These are phyloP conservation scores for Limnanthes douglasii DNA, from an alignment of 345 rosid genomes.

Conservation along the genomic window DNA sequence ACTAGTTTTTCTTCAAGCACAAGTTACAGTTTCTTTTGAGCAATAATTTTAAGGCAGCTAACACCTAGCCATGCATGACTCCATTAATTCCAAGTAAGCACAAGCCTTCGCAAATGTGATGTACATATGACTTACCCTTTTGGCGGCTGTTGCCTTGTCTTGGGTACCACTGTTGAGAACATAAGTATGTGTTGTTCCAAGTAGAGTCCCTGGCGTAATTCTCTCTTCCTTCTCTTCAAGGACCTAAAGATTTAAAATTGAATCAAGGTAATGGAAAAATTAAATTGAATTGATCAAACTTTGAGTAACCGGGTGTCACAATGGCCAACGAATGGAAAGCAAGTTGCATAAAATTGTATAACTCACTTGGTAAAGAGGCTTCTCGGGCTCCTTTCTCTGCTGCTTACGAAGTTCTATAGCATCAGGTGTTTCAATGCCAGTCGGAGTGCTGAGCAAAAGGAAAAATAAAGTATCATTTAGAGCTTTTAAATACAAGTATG, in stretches of 20 bases:
- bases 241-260: conserved; percentile 23
- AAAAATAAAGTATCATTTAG: background rate
- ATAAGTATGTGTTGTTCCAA: conserved; percentile 90
- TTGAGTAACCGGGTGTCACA: no score
- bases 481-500: no score
- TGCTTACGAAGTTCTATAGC: conserved; percentile 99
- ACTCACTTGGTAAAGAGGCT: conserved; percentile 82
- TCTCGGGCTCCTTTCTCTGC: conserved; percentile 96
- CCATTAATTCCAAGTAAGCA: background rate
- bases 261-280: conserved; percentile 1
- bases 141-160: conserved; percentile 72
- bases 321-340: background rate
- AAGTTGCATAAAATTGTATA: conserved; percentile 2
- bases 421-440: conserved; percentile 99
- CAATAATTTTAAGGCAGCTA: background rate
- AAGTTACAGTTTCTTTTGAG: background rate
- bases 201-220: conserved; percentile 74
- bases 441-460: conserved; percentile 57
- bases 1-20: background rate
- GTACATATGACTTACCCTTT: conserved; percentile 51
- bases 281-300: no score
- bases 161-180: conserved; percentile 52
- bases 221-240: conserved; percentile 82
- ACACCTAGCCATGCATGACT: no score
- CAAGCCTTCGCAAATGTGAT: no score